These are phyloP conservation scores for Entomortierella lignicola DNA, from an alignment of 192 early-diverging fungal genomes.

Conservation along the genomic window DNA sequence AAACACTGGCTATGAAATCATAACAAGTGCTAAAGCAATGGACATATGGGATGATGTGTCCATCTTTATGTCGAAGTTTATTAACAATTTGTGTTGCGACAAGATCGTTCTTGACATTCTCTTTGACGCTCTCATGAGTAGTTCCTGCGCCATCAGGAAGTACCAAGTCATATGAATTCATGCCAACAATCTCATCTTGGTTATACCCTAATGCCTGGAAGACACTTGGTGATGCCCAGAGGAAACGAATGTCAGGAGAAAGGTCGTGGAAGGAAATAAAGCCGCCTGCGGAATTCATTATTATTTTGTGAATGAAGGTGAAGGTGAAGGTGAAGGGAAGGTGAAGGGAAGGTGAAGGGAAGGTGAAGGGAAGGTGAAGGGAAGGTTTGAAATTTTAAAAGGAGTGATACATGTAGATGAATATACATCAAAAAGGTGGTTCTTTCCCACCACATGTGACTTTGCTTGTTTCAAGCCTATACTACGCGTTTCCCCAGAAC, in stretches of 20 bases:
- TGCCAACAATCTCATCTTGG: slow-evolving; percentile 53
- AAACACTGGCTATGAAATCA: slow-evolving; percentile 10
- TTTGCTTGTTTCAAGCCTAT: no score
- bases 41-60: background rate
- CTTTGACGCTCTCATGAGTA: slow-evolving; percentile 23
- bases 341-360: no score
- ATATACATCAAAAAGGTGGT: no score
- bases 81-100: slow-evolving; percentile 35
- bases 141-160: slow-evolving; percentile 34
- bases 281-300: no score
- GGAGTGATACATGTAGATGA: no score
- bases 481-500: no score
- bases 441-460: no score
- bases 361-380: no score
- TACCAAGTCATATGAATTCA: slow-evolving; percentile 28
- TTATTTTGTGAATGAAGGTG: no score
- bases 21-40: slow-evolving; percentile 11
- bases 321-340: no score
- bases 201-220: slow-evolving; percentile 53
- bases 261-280: slow-evolving; percentile 50
- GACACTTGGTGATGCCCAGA: slow-evolving; percentile 47
- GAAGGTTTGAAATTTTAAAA: no score
- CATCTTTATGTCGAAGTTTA: slow-evolving; percentile 41
- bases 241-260: slow-evolving; percentile 13
- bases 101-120: slow-evolving; percentile 46